These are phyloP conservation scores for Aureobasidium sp. DNA, from an alignment of 2,329 filamentous ascomycete genomes.

Conservation along the genomic window DNA sequence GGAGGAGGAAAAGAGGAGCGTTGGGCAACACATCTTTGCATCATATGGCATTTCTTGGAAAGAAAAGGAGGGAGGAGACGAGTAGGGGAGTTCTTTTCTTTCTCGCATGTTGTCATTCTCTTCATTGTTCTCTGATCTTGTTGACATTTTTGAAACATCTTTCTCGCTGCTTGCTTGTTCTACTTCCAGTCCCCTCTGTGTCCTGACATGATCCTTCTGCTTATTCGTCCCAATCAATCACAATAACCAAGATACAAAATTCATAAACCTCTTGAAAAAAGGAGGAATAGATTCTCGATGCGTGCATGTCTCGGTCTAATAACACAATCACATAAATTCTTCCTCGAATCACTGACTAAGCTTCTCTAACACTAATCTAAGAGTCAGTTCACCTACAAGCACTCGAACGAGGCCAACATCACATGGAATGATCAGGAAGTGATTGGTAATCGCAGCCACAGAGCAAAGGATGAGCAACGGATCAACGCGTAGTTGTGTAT, in stretches of 20 bases:
- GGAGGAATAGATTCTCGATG: too few relatives aligned
- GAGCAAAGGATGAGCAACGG: too few relatives aligned
- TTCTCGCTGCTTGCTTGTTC: background rate
- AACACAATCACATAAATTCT: too few relatives aligned
- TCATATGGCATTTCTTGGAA: background rate
- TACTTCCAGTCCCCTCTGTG: background rate
- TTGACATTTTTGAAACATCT: background rate
- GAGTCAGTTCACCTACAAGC: too few relatives aligned
- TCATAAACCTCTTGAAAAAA: background rate
- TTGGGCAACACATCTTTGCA: background rate
- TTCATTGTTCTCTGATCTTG: background rate
- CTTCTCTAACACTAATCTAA: too few relatives aligned
- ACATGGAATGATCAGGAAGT: too few relatives aligned
- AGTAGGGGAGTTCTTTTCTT: background rate
- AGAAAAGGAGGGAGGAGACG: background rate
- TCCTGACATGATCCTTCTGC: background rate
- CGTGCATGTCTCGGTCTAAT: too few relatives aligned
- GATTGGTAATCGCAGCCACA: too few relatives aligned
- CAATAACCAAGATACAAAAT: background rate
- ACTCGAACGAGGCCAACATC: too few relatives aligned
- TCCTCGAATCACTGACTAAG: too few relatives aligned
- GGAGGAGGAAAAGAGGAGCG: background rate
- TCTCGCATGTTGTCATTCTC: background rate
- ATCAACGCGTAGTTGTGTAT: too few relatives aligned
- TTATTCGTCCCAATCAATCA: background rate